phyloP scores from a whole-genome alignment of 2,329 filamentous ascomycete genomes.

The Zalaria obscura region DNA sequence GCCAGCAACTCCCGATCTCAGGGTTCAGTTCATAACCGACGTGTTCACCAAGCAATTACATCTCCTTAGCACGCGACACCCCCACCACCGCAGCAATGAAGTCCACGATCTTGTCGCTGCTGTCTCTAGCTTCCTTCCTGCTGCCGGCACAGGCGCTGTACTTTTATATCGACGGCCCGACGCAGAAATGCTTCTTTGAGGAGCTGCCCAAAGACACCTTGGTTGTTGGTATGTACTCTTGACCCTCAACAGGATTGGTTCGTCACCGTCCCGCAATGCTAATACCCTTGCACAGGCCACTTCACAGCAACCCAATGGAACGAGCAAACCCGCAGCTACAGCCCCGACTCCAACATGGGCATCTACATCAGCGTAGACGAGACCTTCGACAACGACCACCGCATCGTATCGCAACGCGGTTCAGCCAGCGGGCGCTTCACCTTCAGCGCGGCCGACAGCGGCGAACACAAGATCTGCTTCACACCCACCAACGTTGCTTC shows the following conservation, averaged over 20 bases:
- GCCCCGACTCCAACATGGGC: constrained; percentile 53
- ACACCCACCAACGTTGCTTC: constrained; percentile 63
- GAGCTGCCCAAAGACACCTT: constrained; percentile 95
- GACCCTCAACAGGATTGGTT: neutral
- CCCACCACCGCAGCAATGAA: constrained; percentile 1
- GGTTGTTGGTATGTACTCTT: constrained; percentile 55
- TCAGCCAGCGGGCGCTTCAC: constrained; percentile 70
- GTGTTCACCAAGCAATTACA: too few relatives aligned
- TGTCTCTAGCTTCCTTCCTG: constrained; percentile 17
- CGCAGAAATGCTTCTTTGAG: constrained; percentile 94
- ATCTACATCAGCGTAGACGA: constrained; percentile 94
- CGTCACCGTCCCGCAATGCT: neutral
- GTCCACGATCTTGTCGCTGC: constrained; percentile 4
- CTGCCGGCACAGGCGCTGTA: constrained; percentile 68
- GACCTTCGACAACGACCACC: constrained; percentile 94
- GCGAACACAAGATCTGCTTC: constrained; percentile 93
- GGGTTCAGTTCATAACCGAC: too few relatives aligned
- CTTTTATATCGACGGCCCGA: constrained; percentile 82
- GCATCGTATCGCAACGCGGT: constrained; percentile 79
- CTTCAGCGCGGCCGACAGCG: constrained; percentile 87
- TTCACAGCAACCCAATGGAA: constrained; percentile 80
- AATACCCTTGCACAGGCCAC: constrained; percentile 40
- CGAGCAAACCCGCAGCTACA: constrained; percentile 52
- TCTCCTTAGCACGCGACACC: too few relatives aligned
- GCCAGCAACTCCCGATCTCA: too few relatives aligned